phyloP scores from a whole-genome alignment of 2,329 filamentous ascomycete species.

The Penicillium palitans region DNA sequence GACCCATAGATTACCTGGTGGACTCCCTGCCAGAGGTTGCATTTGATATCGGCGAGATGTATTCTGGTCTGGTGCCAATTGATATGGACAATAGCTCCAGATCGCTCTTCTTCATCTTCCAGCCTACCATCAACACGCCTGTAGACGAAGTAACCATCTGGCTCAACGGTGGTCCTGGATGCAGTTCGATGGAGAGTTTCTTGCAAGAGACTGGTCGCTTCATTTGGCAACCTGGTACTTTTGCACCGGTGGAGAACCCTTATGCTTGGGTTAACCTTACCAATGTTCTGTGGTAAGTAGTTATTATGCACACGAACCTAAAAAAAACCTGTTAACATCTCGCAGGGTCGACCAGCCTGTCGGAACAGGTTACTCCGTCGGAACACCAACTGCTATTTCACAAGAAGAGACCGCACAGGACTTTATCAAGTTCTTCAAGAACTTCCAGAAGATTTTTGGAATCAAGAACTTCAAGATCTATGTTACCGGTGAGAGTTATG shows the following conservation, averaged over 20 bases:
- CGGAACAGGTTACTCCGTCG: constrained; percentile 68
- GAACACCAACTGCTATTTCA: constrained; percentile 62
- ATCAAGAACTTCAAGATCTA: constrained; percentile 70
- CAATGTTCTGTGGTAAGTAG: constrained; percentile 71
- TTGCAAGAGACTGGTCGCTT: constrained; percentile 78
- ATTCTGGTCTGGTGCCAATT: constrained; percentile 56
- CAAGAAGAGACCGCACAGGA: constrained; percentile 69
- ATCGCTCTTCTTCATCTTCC: constrained; percentile 52
- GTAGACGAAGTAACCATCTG: constrained; percentile 47
- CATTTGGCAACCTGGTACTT: constrained; percentile 69
- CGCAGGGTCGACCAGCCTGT: constrained; percentile 43
- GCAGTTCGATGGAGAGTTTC: constrained; percentile 64
- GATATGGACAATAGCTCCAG: constrained; percentile 48
- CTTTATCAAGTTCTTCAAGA: constrained; percentile 77
- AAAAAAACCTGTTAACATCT: not conserved
- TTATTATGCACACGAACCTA: not conserved
- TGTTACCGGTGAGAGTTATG: constrained; percentile 72
- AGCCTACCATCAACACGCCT: constrained; percentile 46
- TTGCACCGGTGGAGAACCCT: constrained; percentile 62
- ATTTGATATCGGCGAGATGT: constrained; percentile 63
- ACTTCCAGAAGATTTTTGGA: constrained; percentile 69
- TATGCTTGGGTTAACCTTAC: constrained; percentile 76
- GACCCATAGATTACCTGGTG: constrained; percentile 58
- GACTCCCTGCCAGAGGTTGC: constrained; percentile 67
- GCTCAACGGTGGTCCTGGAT: constrained; percentile 58